A percentile compares a stretch with the other conserved stretches of the same genome.
These are phyloP conservation scores for Kodamaea suecica DNA, from an alignment of 1,139 yeast genomes.

Conservation along the genomic window DNA sequence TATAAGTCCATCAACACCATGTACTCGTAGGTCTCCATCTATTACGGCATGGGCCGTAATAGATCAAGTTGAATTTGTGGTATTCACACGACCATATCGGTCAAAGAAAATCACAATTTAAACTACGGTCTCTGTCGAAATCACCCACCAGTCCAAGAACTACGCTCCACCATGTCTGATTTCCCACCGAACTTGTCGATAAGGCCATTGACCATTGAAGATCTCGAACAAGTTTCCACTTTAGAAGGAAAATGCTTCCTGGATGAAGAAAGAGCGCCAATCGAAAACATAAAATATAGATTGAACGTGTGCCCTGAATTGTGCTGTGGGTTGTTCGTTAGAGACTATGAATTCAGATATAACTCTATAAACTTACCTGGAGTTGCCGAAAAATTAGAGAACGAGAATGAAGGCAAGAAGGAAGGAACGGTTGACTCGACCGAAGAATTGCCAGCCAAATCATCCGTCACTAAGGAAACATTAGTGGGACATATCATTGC, in stretches of 20 bases:
- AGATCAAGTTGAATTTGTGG: too few species aligned
- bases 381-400: constrained; percentile 36
- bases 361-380: constrained; percentile 46
- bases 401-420: constrained; percentile 20
- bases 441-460: constrained; percentile 46
- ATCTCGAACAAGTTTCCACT: constrained; percentile 55
- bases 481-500: constrained; percentile 83
- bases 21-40: too few species aligned
- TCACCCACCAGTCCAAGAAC: not conserved
- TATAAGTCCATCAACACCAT: too few species aligned
- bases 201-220: constrained; percentile 75
- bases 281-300: constrained; percentile 65
- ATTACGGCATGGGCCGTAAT: too few species aligned
- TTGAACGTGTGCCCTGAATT: constrained; percentile 84
- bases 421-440: constrained; percentile 26
- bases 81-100: too few species aligned
- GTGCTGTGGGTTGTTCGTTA: constrained; percentile 78
- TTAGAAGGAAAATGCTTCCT: constrained; percentile 68
- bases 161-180: constrained; percentile 17
- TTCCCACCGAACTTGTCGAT: constrained; percentile 66
- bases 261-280: constrained; percentile 61
- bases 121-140: too few species aligned
- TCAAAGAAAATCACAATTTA: not conserved
- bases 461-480: constrained; percentile 58
- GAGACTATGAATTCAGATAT: constrained; percentile 54